These are phyloP conservation scores for Yamadazyma philogaea DNA, from an alignment of 805 yeast genomes.

Conservation along the genomic window DNA sequence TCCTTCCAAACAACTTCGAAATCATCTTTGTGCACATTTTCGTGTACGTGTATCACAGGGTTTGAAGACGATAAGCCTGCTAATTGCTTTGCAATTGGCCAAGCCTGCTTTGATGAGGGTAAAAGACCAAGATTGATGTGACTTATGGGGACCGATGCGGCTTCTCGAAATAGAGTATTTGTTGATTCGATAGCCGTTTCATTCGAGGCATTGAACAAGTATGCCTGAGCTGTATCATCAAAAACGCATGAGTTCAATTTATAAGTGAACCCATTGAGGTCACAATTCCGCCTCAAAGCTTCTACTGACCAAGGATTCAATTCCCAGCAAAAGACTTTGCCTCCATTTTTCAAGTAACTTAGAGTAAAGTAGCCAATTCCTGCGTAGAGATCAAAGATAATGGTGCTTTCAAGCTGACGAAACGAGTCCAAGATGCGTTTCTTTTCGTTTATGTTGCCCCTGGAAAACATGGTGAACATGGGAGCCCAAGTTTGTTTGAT, in stretches of 20 bases:
- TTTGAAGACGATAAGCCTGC: slow-evolving; percentile 6
- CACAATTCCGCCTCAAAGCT: slow-evolving; percentile 60
- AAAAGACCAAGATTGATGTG: slow-evolving; percentile 78
- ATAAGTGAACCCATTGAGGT: slow-evolving; percentile 40
- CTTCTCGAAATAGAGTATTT: background rate
- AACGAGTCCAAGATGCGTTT: slow-evolving; percentile 53
- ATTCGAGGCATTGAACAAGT: slow-evolving; percentile 65
- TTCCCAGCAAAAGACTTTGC: slow-evolving; percentile 73
- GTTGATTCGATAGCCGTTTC: slow-evolving; percentile 35
- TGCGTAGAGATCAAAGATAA: slow-evolving; percentile 68
- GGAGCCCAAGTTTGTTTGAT: slow-evolving; percentile 84
- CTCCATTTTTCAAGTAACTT: slow-evolving; percentile 56
- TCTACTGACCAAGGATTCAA: slow-evolving; percentile 80
- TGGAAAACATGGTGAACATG: slow-evolving; percentile 75
- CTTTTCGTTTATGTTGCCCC: slow-evolving; percentile 85
- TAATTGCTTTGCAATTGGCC: slow-evolving; percentile 44
- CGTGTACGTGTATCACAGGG: slow-evolving; percentile 64
- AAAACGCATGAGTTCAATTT: slow-evolving; percentile 25
- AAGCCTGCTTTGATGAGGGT: slow-evolving; percentile 66
- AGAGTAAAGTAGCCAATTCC: slow-evolving; percentile 86
- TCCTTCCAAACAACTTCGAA: slow-evolving; percentile 29
- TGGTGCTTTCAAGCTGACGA: slow-evolving; percentile 32
- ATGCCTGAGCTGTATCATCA: slow-evolving; percentile 30
- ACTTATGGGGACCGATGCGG: slow-evolving; percentile 23
- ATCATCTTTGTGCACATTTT: slow-evolving; percentile 53